Conservation (phyloP, 495 filamentous ascomycete species). For the Hyaloscypha hepaticicola region DNA sequence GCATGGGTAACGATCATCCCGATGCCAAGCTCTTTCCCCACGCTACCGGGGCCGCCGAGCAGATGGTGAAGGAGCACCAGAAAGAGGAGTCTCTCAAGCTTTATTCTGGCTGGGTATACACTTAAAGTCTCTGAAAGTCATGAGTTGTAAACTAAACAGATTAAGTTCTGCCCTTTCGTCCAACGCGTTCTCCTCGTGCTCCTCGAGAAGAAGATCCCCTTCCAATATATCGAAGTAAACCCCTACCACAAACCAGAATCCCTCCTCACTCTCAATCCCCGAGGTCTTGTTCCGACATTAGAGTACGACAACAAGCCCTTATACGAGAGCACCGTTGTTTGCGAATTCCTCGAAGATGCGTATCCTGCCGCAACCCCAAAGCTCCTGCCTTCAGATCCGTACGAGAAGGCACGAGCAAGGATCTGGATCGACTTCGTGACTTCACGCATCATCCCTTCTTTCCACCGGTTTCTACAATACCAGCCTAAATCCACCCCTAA, state of each 20-base stretch:
- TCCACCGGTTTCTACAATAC: conserved; percentile 64
- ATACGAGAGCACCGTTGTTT: conserved; percentile 66
- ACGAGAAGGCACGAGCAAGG: conserved; percentile 55
- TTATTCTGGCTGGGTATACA: conserved; percentile 64
- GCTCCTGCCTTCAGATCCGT: conserved; percentile 56
- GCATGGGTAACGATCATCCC: conserved; percentile 27
- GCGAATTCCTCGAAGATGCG: conserved; percentile 69
- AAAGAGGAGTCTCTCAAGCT: conserved; percentile 54
- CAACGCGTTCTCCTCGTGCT: conserved; percentile 67
- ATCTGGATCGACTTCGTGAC: conserved; percentile 71
- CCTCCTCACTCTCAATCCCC: conserved; percentile 65
- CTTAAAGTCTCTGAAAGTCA: conserved; percentile 27
- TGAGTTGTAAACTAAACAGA: neutral
- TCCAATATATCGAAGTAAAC: conserved; percentile 69
- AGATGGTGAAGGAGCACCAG: conserved; percentile 48
- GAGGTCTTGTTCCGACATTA: conserved; percentile 68
- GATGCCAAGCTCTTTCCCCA: conserved; percentile 51
- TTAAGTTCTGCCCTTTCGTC: conserved; percentile 54
- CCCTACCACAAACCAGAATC: conserved; percentile 66
- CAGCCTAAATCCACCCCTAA: conserved; percentile 51
- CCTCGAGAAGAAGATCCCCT: conserved; percentile 67
- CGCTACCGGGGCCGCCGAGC: conserved; percentile 52
- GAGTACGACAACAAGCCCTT: conserved; percentile 52
- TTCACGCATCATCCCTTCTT: conserved; percentile 60
- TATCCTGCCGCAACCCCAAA: conserved; percentile 41